Evolutionary conservation across 1,284 basidiomycete genomes (phyloP).

Genomic region (Hypsizygus ulmarius): DNA sequence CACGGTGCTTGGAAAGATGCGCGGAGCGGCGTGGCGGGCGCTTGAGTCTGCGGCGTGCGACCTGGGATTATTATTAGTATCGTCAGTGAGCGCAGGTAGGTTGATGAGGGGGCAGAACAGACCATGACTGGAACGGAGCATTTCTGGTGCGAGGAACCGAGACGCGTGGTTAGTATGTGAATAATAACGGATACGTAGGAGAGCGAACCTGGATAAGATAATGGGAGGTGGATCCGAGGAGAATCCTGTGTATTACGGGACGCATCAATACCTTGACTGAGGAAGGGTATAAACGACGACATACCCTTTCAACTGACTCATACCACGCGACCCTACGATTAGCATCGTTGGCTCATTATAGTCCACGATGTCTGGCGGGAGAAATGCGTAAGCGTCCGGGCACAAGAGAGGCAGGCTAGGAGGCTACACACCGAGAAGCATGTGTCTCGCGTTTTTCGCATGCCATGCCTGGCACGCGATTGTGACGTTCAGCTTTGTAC

Average conservation of each 20-base stretch:
- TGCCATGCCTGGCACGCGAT: slow-evolving; percentile 95
- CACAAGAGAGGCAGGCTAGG: not conserved
- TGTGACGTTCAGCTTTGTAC: slow-evolving; percentile 83
- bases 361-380: slow-evolving; percentile 91
- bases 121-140: slow-evolving; percentile 90
- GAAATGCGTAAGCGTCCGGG: not conserved
- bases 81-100: not conserved
- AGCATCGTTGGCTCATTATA: slow-evolving; percentile 89
- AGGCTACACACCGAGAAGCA: slow-evolving; percentile 71
- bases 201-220: slow-evolving; percentile 82
- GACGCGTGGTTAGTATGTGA: not conserved
- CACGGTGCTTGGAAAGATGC: slow-evolving; percentile 61
- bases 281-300: slow-evolving; percentile 20
- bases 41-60: slow-evolving; percentile 80
- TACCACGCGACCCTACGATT: slow-evolving; percentile 91
- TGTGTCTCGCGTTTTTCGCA: slow-evolving; percentile 90
- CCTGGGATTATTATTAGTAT: slow-evolving; percentile 19
- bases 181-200: not conserved
- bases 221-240: slow-evolving; percentile 96
- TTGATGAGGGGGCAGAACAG: slow-evolving; percentile 7
- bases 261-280: not conserved
- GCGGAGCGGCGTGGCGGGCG: slow-evolving; percentile 64
- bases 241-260: slow-evolving; percentile 55
- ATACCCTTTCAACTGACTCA: slow-evolving; percentile 88
- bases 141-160: slow-evolving; percentile 46